Evolutionary conservation across 805 yeast genomes (phyloP).

Genomic region (Saccharomycopsis microspora): DNA sequence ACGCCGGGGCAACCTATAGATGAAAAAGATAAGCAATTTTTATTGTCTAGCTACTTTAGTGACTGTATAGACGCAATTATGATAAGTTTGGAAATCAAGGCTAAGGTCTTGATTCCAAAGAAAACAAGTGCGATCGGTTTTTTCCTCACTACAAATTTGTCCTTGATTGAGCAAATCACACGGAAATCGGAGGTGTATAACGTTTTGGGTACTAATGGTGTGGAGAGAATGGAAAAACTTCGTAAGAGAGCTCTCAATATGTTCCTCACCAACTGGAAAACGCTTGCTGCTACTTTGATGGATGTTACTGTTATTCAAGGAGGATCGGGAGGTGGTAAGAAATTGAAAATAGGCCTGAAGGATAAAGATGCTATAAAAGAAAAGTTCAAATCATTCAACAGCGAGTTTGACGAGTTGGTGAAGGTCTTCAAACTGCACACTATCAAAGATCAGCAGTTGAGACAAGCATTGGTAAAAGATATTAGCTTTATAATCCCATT

Average conservation of each 20-base stretch:
- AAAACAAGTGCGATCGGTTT: slow-evolving; percentile 39
- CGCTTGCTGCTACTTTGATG: slow-evolving; percentile 63
- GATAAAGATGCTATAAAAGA: slow-evolving; percentile 80
- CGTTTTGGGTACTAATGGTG: slow-evolving; percentile 48
- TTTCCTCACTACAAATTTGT: slow-evolving; percentile 57
- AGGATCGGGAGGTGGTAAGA: slow-evolving; percentile 28
- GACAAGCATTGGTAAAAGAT: slow-evolving; percentile 55
- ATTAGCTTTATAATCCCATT: slow-evolving; percentile 65
- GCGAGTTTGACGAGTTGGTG: slow-evolving; percentile 69
- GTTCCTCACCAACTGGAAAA: slow-evolving; percentile 72
- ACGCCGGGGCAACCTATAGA: slow-evolving; percentile 28
- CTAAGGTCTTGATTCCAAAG: slow-evolving; percentile 27
- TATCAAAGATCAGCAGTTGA: slow-evolving; percentile 56
- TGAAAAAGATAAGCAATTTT: slow-evolving; percentile 33
- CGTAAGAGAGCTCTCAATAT: slow-evolving; percentile 63
- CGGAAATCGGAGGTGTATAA: slow-evolving; percentile 45
- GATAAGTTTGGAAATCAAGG: slow-evolving; percentile 50
- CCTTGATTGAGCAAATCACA: slow-evolving; percentile 63
- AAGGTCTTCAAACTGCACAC: slow-evolving; percentile 52
- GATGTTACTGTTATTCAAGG: slow-evolving; percentile 65
- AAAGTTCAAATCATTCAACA: slow-evolving; percentile 70
- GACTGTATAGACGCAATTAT: slow-evolving; percentile 72
- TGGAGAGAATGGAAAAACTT: slow-evolving; percentile 51
- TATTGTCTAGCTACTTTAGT: slow-evolving; percentile 56
- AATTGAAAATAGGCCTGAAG: slow-evolving; percentile 38